phyloP scores from a whole-genome alignment of 208 protist species.

The Crithidia fasciculata region DNA sequence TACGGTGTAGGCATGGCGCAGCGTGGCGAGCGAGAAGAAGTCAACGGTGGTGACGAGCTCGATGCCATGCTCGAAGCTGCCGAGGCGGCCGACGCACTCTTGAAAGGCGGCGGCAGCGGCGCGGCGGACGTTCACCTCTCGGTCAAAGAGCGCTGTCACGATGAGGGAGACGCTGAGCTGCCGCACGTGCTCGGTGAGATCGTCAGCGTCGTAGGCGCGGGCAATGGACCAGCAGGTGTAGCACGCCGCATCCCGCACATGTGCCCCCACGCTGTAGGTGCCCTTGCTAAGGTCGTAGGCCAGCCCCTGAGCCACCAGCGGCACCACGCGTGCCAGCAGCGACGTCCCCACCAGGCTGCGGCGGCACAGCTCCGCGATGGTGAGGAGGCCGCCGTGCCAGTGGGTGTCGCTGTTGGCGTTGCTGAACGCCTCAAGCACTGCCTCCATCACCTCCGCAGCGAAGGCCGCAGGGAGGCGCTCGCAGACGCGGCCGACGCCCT shows the following conservation, averaged over 20 bases:
- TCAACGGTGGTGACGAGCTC: constrained; percentile 96
- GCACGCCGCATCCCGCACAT: constrained; percentile 98
- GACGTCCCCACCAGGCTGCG: constrained; percentile 92
- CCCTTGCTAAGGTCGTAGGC: constrained; percentile 95
- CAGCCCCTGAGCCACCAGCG: constrained; percentile 81
- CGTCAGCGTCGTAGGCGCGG: constrained; percentile 93
- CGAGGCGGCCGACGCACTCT: constrained; percentile 92
- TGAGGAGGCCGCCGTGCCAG: constrained; percentile 97
- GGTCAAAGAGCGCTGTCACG: constrained; percentile 88
- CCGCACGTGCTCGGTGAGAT: constrained; percentile 87
- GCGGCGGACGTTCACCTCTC: constrained; percentile 93
- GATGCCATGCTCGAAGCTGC: constrained; percentile 97
- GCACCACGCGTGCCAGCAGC: constrained; percentile 79
- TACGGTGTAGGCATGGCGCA: constrained; percentile 88
- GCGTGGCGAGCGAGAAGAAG: constrained; percentile 96
- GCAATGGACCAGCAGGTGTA: constrained; percentile 99
- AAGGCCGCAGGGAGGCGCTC: constrained; percentile 89
- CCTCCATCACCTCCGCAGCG: constrained; percentile 90
- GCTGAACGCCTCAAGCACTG: constrained; percentile 81
- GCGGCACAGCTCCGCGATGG: constrained; percentile 96
- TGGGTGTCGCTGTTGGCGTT: constrained; percentile 63
- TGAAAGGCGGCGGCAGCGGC: constrained; percentile 94
- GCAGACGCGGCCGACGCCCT: constrained; percentile 96
- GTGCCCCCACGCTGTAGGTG: constrained; percentile 94
- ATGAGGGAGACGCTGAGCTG: constrained; percentile 78